A percentile compares a stretch with the other conserved stretches of the same genome.
Evolutionary conservation across 1,284 basidiomycete genomes (phyloP).

Genomic region (Acaromyces ingoldii): DNA sequence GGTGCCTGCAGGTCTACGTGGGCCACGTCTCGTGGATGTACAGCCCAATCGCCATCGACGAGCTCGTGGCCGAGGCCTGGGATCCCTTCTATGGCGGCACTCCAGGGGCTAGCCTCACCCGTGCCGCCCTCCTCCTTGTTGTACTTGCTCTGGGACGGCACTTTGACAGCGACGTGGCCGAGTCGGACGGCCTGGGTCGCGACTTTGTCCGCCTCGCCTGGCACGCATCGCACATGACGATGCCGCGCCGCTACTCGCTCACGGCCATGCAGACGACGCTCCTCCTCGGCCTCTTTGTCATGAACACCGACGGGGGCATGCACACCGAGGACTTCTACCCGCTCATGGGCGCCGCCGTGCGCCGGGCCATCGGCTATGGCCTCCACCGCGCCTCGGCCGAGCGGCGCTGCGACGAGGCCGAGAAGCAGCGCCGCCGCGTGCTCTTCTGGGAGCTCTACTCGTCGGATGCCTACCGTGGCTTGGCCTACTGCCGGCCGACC

Average conservation of each 20-base stretch:
- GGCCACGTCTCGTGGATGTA: no score
- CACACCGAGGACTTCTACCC: not conserved
- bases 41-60: no score
- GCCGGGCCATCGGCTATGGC: not conserved
- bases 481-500: conserved; percentile 13
- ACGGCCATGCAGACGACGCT: not conserved
- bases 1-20: no score
- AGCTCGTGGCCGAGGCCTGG: no score
- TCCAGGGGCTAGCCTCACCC: not conserved
- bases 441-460: conserved; percentile 14
- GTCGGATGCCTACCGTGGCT: conserved; percentile 6
- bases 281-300: conserved; percentile 3
- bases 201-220: not conserved
- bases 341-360: not conserved
- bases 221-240: not conserved
- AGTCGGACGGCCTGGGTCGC: no score
- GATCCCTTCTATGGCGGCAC: no score
- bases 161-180: not conserved
- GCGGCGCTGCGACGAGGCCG: not conserved
- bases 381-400: conserved; percentile 1
- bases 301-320: not conserved
- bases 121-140: not conserved
- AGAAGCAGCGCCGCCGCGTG: not conserved
- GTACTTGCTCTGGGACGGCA: not conserved
- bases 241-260: not conserved